These are phyloP conservation scores for Rhizomucor pusillus DNA, from an alignment of 371 early-diverging fungal genomes.

Conservation along the genomic window DNA sequence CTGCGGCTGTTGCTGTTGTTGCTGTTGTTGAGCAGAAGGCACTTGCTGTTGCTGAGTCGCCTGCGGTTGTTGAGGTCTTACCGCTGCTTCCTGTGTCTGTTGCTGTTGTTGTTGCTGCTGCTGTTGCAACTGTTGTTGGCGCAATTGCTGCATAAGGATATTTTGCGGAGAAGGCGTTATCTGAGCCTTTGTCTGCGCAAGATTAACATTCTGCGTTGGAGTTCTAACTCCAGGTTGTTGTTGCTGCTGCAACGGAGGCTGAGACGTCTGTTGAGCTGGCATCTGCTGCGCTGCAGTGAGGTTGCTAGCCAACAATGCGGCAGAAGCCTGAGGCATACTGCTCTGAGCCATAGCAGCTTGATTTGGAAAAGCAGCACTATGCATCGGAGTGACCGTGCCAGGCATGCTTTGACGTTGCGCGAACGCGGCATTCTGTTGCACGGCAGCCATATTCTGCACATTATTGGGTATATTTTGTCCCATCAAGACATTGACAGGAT, in stretches of 20 bases:
- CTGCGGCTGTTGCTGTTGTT: conserved; percentile 25
- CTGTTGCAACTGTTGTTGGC: conserved; percentile 12
- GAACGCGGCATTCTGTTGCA: conserved; percentile 12
- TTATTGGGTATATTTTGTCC: conserved; percentile 8
- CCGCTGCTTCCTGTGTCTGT: conserved; percentile 17
- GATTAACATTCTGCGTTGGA: too few species aligned
- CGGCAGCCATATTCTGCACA: neutral
- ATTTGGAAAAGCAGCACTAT: neutral
- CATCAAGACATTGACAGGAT: conserved; percentile 4
- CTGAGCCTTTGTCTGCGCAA: conserved; percentile 1
- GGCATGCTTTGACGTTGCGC: conserved; percentile 9
- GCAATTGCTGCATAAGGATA: conserved; percentile 13
- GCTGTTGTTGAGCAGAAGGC: conserved; percentile 9
- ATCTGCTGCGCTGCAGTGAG: conserved; percentile 15
- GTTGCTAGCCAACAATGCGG: conserved; percentile 16
- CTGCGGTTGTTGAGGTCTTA: conserved; percentile 17
- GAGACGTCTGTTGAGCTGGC: conserved; percentile 10
- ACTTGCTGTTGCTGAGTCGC: conserved; percentile 17
- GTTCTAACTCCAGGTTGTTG: conserved; percentile 14
- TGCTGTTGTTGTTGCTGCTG: conserved; percentile 21
- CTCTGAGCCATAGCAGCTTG: conserved; percentile 7
- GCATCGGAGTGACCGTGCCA: conserved; percentile 13
- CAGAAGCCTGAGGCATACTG: conserved; percentile 10
- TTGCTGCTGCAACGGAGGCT: neutral
- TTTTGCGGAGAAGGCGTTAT: conserved; percentile 5